phyloP scores from a whole-genome alignment of 2,329 filamentous ascomycete species.

The Aciculosporium take region DNA sequence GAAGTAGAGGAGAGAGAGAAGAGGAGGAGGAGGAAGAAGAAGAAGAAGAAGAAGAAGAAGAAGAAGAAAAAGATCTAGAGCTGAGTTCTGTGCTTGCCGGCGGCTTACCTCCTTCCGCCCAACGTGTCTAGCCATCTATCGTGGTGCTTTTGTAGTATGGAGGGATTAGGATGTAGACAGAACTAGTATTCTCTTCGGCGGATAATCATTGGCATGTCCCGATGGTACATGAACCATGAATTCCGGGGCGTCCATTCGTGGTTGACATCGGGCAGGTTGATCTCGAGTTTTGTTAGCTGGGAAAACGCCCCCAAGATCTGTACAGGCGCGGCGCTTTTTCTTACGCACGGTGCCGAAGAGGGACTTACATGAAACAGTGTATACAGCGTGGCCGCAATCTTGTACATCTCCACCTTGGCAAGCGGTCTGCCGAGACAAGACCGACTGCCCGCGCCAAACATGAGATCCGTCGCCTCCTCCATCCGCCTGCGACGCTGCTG shows the following conservation, averaged over 20 bases:
- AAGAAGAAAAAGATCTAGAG: too few relatives aligned
- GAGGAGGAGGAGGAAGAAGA: too few relatives aligned
- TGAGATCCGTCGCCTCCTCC: slow-evolving; percentile 21
- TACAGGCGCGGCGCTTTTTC: background rate
- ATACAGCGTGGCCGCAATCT: slow-evolving; percentile 28
- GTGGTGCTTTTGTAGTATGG: too few relatives aligned
- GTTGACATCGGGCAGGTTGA: slow-evolving; percentile 5
- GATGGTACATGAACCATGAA: slow-evolving; percentile 15
- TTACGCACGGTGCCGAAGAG: too few relatives aligned
- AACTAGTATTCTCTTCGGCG: background rate
- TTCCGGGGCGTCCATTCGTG: slow-evolving; percentile 18
- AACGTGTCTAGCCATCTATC: too few relatives aligned
- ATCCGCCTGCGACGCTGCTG: slow-evolving; percentile 20
- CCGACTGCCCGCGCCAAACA: slow-evolving; percentile 25
- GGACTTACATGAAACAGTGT: slow-evolving; percentile 23
- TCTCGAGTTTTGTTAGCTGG: slow-evolving; percentile 3
- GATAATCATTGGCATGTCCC: slow-evolving; percentile 9
- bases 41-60: too few relatives aligned
- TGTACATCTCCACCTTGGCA: slow-evolving; percentile 20
- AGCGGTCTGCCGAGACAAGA: slow-evolving; percentile 25
- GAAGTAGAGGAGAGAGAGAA: too few relatives aligned
- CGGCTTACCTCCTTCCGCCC: too few relatives aligned
- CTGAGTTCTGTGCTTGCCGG: too few relatives aligned
- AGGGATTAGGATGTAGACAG: too few relatives aligned
- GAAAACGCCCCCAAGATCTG: background rate